A percentile compares a stretch with the other conserved stretches of the same genome.
Evolutionary conservation across 108 stramenopile genomes (phyloP).

Genomic region (Cyclotella baltica): DNA sequence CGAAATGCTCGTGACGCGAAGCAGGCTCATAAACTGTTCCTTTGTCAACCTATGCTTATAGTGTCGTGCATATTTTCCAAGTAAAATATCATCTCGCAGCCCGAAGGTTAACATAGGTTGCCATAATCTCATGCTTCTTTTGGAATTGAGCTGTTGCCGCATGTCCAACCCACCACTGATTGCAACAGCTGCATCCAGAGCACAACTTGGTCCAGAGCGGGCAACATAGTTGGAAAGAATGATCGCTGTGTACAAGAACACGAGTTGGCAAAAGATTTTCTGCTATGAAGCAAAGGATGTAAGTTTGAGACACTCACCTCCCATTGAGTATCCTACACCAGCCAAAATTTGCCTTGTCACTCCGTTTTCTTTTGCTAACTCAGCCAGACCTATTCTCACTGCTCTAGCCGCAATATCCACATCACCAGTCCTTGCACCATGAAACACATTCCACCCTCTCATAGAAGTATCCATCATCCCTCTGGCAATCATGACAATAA

Average conservation of each 20-base stretch:
- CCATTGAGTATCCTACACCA: conserved; percentile 88
- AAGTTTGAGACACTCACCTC: conserved; percentile 23
- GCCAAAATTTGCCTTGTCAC: conserved; percentile 57
- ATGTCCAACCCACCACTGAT: conserved; percentile 89
- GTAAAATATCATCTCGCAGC: conserved; percentile 65
- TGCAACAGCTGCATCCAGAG: conserved; percentile 78
- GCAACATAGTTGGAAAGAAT: conserved; percentile 89
- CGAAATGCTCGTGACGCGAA: conserved; percentile 72
- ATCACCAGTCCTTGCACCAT: conserved; percentile 89
- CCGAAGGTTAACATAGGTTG: conserved; percentile 88
- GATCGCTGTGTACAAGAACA: conserved; percentile 56
- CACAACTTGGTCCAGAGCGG: conserved; percentile 66
- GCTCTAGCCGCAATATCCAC: conserved; percentile 73
- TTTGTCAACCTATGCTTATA: conserved; percentile 61
- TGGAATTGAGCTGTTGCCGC: conserved; percentile 65
- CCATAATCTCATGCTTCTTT: conserved; percentile 85
- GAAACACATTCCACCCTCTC: conserved; percentile 79
- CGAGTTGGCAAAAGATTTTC: neutral
- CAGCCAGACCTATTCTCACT: conserved; percentile 56
- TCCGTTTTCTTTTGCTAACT: conserved; percentile 11
- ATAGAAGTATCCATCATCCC: conserved; percentile 89
- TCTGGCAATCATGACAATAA: conserved; percentile 85
- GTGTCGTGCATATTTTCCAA: conserved; percentile 76
- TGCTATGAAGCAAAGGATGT: neutral
- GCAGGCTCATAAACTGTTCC: conserved; percentile 60